Base-by-base conservation (phyloP, 768 basidiomycete species). In the Leccinellum rugosiceps region DNA sequence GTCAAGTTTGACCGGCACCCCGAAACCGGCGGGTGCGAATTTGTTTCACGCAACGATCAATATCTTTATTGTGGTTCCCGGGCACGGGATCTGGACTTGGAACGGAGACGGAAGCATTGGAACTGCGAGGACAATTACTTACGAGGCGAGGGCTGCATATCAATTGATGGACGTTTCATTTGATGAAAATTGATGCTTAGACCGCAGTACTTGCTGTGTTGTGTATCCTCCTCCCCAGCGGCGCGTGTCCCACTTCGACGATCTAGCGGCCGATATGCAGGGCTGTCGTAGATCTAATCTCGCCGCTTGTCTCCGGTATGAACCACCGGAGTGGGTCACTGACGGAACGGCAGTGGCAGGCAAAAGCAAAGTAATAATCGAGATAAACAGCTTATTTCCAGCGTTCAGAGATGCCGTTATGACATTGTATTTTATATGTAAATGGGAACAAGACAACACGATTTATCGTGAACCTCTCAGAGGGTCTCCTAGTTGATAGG, bases 41-140 rank as follows among this genome's bases (percentile, higher is more conserved):
- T 69, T n/a, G 62, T 65, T 14, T 50, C 75, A 44, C 56, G 66
- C 13, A 74, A 73, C 28, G 72, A 75, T 6, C 21, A 14, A 46
- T 19, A 0, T 19, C 51, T 3, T 19, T 21, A 21, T 43, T 13
- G 41, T 43, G 11, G 19, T 43, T 21, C 41, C 41, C 41, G 41
- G 41, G 41, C 41, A 5, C 41, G 19, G 21, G 1, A 19, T n/a
- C 51, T 21, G 51, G 6, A 47, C 19, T 14, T 4, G 59, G 38
- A 32, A 41, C 14, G 46, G 57, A 59, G 26, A 31, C 34, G 15
- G 19, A 45, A 34, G 60, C 49, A 35, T 7, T 66, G 45, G 32
- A 15, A 28, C 49, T 69, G 44, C 61, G 56, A 45, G 73, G 19
- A 43, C n/a, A 19, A 43, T 19, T 19, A n/a, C 69, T 4, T 73